Conservation (phyloP, 2,329 filamentous ascomycete genomes). For the Aspergillus felis region DNA sequence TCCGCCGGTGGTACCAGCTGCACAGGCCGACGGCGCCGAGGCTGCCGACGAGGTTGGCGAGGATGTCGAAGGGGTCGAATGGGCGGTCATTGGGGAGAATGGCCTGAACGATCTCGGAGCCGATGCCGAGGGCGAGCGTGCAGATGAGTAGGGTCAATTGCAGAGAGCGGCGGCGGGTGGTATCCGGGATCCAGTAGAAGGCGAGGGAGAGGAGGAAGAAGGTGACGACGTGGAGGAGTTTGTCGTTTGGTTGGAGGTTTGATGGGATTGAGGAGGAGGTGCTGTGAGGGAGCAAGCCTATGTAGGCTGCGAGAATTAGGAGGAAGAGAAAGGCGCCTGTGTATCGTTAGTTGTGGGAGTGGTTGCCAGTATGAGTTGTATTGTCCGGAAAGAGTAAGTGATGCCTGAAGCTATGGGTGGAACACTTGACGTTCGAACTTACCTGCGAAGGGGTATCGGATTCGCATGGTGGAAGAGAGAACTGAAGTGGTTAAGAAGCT, state of each 20-base stretch:
- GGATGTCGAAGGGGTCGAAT: slow-evolving; percentile 78
- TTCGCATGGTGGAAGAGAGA: slow-evolving; percentile 60
- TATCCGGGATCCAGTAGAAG: slow-evolving; percentile 98
- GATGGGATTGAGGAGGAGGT: slow-evolving; percentile 36
- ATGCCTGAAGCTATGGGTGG: not conserved
- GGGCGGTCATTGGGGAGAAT: slow-evolving; percentile 68
- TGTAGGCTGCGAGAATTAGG: slow-evolving; percentile 70
- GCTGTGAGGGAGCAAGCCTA: slow-evolving; percentile 64
- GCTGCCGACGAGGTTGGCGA: slow-evolving; percentile 82
- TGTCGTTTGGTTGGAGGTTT: slow-evolving; percentile 71
- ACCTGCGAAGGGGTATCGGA: slow-evolving; percentile 87
- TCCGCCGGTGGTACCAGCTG: slow-evolving; percentile 90
- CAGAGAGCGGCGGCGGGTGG: slow-evolving; percentile 75
- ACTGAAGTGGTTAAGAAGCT: not conserved
- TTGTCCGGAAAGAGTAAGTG: not conserved
- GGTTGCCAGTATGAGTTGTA: slow-evolving; percentile 1
- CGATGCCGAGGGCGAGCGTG: slow-evolving; percentile 57
- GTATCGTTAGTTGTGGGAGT: slow-evolving; percentile 9
- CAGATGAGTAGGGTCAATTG: slow-evolving; percentile 80
- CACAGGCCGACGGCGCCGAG: slow-evolving; percentile 67
- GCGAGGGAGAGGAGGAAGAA: slow-evolving; percentile 81
- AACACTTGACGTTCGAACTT: slow-evolving; percentile 31
- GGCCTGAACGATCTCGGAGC: slow-evolving; percentile 55
- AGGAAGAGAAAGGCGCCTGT: slow-evolving; percentile 64
- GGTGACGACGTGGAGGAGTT: slow-evolving; percentile 77